These are phyloP conservation scores for Ceratocystiopsis sp. DNA, from an alignment of 2,329 filamentous ascomycete genomes.

Conservation along the genomic window DNA sequence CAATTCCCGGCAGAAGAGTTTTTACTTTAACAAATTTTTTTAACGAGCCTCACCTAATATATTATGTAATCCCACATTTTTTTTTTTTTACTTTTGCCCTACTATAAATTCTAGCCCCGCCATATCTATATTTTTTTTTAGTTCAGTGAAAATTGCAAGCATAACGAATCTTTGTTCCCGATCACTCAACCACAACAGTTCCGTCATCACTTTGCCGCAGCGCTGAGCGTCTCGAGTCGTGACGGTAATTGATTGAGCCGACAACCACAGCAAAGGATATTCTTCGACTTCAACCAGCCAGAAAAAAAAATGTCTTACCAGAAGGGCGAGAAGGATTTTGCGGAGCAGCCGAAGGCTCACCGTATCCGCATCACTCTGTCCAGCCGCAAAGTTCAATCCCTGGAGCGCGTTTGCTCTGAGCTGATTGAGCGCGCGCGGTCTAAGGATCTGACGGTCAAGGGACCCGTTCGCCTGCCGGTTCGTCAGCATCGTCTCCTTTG, in stretches of 20 bases:
- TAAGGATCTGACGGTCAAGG: slow-evolving; percentile 98
- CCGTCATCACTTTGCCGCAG: slow-evolving; percentile 13
- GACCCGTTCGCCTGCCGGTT: slow-evolving; percentile 75
- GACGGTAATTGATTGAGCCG: slow-evolving; percentile 2
- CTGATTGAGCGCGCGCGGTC: slow-evolving; percentile 95
- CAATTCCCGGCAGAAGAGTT: slow-evolving; percentile 7
- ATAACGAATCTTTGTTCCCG: not conserved
- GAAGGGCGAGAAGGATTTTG: slow-evolving; percentile 88
- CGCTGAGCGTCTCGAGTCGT: slow-evolving; percentile 11
- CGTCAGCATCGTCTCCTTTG: not conserved
- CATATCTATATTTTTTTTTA: not conserved
- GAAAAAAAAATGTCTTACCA: slow-evolving; percentile 60
- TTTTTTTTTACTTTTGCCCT: not conserved
- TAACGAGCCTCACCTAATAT: not conserved
- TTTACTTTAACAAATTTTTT: not conserved
- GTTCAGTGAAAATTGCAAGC: not conserved
- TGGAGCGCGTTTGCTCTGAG: slow-evolving; percentile 97
- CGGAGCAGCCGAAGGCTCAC: slow-evolving; percentile 49
- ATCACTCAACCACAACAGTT: not conserved
- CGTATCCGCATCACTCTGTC: slow-evolving; percentile 74
- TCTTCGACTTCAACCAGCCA: not conserved
- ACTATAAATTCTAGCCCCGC: not conserved
- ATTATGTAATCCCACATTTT: not conserved
- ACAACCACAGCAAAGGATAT: too few species aligned
- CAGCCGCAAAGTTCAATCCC: slow-evolving; percentile 80